Evolutionary conservation across 2,329 filamentous ascomycete genomes (phyloP).

Genomic region (Venturiaceae sp.): DNA sequence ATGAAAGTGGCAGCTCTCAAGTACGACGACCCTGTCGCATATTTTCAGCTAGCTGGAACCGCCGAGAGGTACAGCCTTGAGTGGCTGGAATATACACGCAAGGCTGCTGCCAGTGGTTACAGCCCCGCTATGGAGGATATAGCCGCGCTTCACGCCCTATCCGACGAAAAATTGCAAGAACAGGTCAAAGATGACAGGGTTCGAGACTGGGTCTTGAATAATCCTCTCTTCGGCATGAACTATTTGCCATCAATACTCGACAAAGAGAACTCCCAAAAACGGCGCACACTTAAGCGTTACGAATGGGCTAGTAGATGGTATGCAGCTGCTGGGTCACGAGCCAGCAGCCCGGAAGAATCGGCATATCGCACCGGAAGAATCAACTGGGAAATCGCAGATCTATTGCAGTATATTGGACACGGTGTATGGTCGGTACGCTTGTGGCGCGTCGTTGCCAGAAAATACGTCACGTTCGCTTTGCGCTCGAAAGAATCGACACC

Average conservation of each 20-base stretch:
- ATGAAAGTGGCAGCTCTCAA: neutral
- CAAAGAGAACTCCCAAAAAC: neutral
- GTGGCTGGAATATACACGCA: slow-evolving; percentile 5
- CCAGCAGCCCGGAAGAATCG: neutral
- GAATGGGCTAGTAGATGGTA: neutral
- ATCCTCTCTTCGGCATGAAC: neutral
- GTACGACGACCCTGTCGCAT: neutral
- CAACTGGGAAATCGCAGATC: neutral
- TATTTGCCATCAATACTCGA: neutral
- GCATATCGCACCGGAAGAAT: neutral
- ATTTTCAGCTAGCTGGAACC: neutral
- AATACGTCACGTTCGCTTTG: no score
- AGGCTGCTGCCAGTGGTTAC: neutral
- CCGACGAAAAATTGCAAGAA: neutral
- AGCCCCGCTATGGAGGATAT: neutral
- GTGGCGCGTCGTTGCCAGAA: no score
- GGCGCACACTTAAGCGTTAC: neutral
- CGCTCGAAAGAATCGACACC: no score
- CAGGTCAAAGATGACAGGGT: neutral
- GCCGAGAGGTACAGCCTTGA: neutral
- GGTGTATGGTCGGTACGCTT: no score
- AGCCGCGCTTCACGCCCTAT: neutral
- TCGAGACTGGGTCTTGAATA: neutral
- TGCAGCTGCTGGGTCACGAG: neutral
- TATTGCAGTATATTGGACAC: neutral